Base-by-base conservation (phyloP, 2,329 filamentous ascomycete genomes). In the Venturia asperata region DNA sequence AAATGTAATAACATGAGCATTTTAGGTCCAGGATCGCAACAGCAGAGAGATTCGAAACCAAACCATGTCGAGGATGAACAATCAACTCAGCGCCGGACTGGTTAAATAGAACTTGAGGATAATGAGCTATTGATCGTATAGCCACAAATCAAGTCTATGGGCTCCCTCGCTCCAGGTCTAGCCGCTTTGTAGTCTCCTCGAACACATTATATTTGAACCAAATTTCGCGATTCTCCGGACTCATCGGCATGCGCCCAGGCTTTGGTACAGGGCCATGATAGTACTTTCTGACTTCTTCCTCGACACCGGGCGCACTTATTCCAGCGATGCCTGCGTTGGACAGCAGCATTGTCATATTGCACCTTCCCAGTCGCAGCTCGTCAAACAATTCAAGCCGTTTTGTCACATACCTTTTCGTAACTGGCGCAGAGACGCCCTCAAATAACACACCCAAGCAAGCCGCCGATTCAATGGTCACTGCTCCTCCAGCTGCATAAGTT, bases 321-420 rank as follows among this genome's bases (percentile, higher is more conserved):
- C 61, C 61, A 11, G 39, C 61, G 19, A 45, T 30, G n/a, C 61
- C 61, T 21, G 43, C 61, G 19, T 63, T 63, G 15, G 39, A 43
- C n/a, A 63, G 24, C 19, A 63, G 27, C 61, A 63, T 63, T n/a
- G 42, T 45, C 27, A 63, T 30, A 30, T 30, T 47, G 61, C 43
- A 37, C 19, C 61, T 37, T 56, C 45, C 45, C 5, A 49, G 45
- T 49, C 45, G 45, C 45, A 49, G 21, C 45, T 49, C 45, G 21
- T 49, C 45, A 21, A 27, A 49, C 5, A 27, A 21, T 24, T 13
- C 21, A 27, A 49, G 45, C 45, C 45, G 5, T 4, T 49, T 49
- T n/a, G n/a, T 49, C 4, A 49, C 21, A 4, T 24, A 13, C 2
- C 27, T 10, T 49, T 13, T 49, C 21, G 21, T 3, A 27, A 49